Evolutionary conservation across 345 rosid genomes (phyloP).

Genomic region (Dovyalis caffra): DNA sequence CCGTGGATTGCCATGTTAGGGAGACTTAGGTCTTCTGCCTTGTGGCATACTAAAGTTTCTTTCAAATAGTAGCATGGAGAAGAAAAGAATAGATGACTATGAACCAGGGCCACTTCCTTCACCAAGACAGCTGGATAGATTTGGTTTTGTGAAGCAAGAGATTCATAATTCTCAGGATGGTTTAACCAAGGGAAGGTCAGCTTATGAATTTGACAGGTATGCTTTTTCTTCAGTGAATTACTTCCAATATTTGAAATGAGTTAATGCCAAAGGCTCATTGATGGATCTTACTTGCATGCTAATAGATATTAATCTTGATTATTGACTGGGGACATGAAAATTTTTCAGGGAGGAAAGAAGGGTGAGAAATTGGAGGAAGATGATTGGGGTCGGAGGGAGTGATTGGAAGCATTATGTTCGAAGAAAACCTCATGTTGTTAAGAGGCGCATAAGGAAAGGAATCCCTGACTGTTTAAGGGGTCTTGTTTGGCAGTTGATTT

Average conservation of each 20-base stretch:
- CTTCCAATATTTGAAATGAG: not conserved
- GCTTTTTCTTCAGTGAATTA: not conserved
- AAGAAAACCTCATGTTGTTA: conserved; percentile 85
- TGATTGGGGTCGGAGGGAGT: conserved; percentile 96
- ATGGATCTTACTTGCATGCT: conserved; percentile 5
- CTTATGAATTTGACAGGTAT: conserved; percentile 54
- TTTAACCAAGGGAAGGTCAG: conserved; percentile 48
- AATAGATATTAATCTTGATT: conserved; percentile 11
- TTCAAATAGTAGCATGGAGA: conserved; percentile 60
- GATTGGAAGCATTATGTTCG: conserved; percentile 92
- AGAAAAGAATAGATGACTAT: conserved; percentile 50
- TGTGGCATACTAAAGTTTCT: conserved; percentile 16
- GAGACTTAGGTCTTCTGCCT: conserved; percentile 18
- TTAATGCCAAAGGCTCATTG: not conserved
- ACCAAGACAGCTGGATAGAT: conserved; percentile 61
- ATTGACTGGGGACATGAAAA: conserved; percentile 7
- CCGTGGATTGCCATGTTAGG: conserved; percentile 26
- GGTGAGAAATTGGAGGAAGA: conserved; percentile 93
- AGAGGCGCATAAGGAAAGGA: conserved; percentile 85
- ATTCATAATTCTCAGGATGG: conserved; percentile 46
- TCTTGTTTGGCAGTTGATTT: conserved; percentile 95
- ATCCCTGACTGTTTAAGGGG: conserved; percentile 98
- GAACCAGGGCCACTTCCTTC: conserved; percentile 69
- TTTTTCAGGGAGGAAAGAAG: conserved; percentile 77
- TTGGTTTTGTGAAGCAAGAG: conserved; percentile 77